Evolutionary conservation across 106 monocot species (phyloP), one percentile per base, ranked within the genome.

Genomic region (Platanthera guangdongensis): DNA sequence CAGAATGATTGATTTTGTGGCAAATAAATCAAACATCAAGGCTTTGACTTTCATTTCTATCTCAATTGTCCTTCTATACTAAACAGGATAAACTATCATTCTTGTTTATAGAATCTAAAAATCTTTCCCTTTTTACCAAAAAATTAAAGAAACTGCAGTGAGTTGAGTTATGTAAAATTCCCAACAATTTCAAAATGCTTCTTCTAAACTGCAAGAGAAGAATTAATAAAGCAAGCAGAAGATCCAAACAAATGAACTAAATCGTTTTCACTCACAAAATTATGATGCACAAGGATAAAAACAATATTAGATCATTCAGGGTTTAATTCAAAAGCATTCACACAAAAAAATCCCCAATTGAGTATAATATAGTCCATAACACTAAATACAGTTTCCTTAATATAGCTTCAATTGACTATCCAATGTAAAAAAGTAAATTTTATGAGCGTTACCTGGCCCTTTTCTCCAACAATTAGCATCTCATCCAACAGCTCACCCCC

Each of bases 401-500:
- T 39, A 39, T 39, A 39, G 3, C 39, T 39, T 39, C 39, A 39
- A 39, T 39, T 39, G 39, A 39, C 39, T 39, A 39, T 39, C 39
- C 39, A 39, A 39, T 39, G 2, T 39, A 39, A 39, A 39, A 3
- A 39, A 13, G 6, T 14, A 55, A 15, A 3, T 55, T 55, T 21
- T 30, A 67, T 25, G 15, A 46, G 47, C 47, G 3, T 50, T 51
- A 72, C 72, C 72, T 72, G 51, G 51, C 72, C 72, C 51, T 72
- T 72, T 51, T 72, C 72, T 22, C 72, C 72, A 51, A 72, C 51
- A 51, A 72, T 72, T 10, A 72, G 72, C 72, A 72, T 72, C 72
- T 72, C 72, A 72, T 72, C 72, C 72, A 51, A 10, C 9, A 51
- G 16, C 49, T 72, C 72, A 51, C 49, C 51, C 22, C 72, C 72